phyloP scores from a whole-genome alignment of 805 yeast species.

The Yamadazyma akitaensis region DNA sequence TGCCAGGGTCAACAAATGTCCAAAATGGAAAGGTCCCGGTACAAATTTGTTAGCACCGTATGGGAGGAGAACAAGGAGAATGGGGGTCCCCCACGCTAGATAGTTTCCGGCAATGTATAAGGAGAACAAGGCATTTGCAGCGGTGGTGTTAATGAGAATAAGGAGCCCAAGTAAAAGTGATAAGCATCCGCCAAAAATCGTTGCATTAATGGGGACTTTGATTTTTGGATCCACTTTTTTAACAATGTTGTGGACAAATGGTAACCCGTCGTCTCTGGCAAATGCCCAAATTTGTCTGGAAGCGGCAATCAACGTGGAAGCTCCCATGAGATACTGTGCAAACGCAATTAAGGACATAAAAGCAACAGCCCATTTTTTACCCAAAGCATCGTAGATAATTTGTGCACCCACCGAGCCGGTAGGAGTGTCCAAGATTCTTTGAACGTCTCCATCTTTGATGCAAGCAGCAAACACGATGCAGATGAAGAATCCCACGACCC shows the following conservation, averaged over 20 bases:
- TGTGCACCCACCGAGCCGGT: conserved; percentile 68
- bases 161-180: conserved; percentile 53
- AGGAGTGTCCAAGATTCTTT: conserved; percentile 37
- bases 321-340: conserved; percentile 69
- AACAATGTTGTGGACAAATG: conserved; percentile 50
- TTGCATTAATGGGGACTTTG: conserved; percentile 64
- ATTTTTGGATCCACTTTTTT: conserved; percentile 54
- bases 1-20: conserved; percentile 42
- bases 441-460: conserved; percentile 45
- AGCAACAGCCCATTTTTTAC: conserved; percentile 62
- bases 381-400: conserved; percentile 58
- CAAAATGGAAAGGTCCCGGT: conserved; percentile 69
- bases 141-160: conserved; percentile 55
- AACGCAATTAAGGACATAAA: conserved; percentile 55
- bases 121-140: conserved; percentile 67
- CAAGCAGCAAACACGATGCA: conserved; percentile 53
- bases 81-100: conserved; percentile 61
- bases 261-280: conserved; percentile 77
- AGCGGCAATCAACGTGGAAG: conserved; percentile 57
- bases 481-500: conserved; percentile 56
- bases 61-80: conserved; percentile 51
- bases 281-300: conserved; percentile 75
- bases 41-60: conserved; percentile 47
- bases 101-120: conserved; percentile 61
- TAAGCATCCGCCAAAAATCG: conserved; percentile 49